Evolutionary conservation across 208 protist genomes (phyloP).

Genomic region (Herpetomonas tarakana): DNA sequence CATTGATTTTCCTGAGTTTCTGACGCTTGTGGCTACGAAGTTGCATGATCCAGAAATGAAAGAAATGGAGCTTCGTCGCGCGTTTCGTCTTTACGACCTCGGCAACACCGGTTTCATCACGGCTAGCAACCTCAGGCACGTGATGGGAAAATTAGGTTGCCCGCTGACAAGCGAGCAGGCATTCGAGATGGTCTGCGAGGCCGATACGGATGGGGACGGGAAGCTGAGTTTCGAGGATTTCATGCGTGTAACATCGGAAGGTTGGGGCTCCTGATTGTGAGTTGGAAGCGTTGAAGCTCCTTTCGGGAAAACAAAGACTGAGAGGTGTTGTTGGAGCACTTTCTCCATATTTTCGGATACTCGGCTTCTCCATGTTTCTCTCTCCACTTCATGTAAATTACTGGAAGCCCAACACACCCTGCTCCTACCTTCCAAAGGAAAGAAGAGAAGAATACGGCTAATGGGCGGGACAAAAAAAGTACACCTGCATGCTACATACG

Average conservation of each 20-base stretch:
- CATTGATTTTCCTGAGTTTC: slow-evolving; percentile 98
- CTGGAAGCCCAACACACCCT: no score
- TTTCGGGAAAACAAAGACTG: no score
- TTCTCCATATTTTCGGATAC: no score
- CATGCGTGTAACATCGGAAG: slow-evolving; percentile 71
- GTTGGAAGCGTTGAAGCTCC: no score
- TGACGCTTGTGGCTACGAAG: slow-evolving; percentile 88
- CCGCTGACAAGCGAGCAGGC: slow-evolving; percentile 87
- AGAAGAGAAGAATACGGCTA: no score
- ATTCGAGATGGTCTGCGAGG: slow-evolving; percentile 92
- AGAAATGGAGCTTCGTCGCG: slow-evolving; percentile 89
- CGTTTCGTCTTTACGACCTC: slow-evolving; percentile 94
- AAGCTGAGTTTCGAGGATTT: slow-evolving; percentile 89
- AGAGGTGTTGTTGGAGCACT: no score
- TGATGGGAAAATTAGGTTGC: slow-evolving; percentile 93
- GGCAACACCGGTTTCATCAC: slow-evolving; percentile 94
- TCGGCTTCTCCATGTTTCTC: no score
- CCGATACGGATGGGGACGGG: slow-evolving; percentile 87
- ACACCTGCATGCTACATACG: no score
- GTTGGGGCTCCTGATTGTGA: slow-evolving; percentile 12
- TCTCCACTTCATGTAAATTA: no score
- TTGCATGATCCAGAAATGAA: slow-evolving; percentile 90
- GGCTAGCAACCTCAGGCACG: slow-evolving; percentile 84
- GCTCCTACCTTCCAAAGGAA: no score
- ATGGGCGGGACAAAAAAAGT: no score